Percentiles rank a stretch among this genome's conserved stretches.
Evolutionary conservation across 768 basidiomycete genomes (phyloP).

Genomic region (Pleurotus platypus): DNA sequence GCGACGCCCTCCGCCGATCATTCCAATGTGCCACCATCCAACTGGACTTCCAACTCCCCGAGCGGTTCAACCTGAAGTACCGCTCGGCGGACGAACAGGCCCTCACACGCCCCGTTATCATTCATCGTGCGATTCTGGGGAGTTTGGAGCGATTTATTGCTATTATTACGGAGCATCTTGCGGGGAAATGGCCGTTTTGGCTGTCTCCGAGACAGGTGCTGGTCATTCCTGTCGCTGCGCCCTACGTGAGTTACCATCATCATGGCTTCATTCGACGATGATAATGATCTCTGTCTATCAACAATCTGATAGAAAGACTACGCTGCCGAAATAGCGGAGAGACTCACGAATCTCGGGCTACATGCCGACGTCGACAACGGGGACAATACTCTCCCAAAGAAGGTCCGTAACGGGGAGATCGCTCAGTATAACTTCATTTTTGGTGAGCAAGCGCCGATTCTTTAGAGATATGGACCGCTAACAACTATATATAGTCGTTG

Average conservation of each 20-base stretch:
- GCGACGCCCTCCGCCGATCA: conserved; percentile 86
- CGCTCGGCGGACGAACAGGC: conserved; percentile 70
- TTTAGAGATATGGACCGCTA: not conserved
- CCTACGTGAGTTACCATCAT: conserved; percentile 60
- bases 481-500: conserved; percentile 66
- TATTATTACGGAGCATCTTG: conserved; percentile 96
- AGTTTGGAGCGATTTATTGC: conserved; percentile 94
- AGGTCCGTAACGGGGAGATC: conserved; percentile 95
- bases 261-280: not conserved
- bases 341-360: conserved; percentile 64
- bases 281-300: not conserved
- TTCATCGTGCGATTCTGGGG: conserved; percentile 95
- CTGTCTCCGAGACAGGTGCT: conserved; percentile 93
- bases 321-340: conserved; percentile 74
- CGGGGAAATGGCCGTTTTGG: conserved; percentile 99
- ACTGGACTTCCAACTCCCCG: conserved; percentile 97
- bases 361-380: conserved; percentile 93
- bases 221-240: conserved; percentile 88
- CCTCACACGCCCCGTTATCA: conserved; percentile 87
- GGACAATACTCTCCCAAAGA: conserved; percentile 91
- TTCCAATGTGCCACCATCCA: conserved; percentile 99
- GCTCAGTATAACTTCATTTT: conserved; percentile 98
- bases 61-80: conserved; percentile 94
- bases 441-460: conserved; percentile 46
- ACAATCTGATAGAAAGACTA: conserved; percentile 72